Evolutionary conservation across 306 rosid genomes (phyloP).

Genomic region (Morella rubra): DNA sequence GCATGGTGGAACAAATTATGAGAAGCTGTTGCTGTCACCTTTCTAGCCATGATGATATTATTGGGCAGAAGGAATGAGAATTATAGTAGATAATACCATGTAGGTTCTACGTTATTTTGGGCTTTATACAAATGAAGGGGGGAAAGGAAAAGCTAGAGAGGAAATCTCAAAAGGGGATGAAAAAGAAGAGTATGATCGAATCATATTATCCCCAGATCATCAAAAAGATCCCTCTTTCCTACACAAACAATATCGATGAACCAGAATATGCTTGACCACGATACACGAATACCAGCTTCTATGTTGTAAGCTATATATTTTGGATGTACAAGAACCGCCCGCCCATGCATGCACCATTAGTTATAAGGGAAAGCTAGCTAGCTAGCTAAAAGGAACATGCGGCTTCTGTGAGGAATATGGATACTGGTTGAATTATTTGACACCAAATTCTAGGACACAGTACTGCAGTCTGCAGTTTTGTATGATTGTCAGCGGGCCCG

Average conservation of each 20-base stretch:
- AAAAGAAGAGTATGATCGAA: slow-evolving; percentile 11
- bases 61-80: not conserved
- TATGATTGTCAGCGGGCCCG: no score
- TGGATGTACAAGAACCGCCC: not conserved
- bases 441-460: no score
- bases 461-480: no score
- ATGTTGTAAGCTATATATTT: not conserved
- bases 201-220: slow-evolving; percentile 7
- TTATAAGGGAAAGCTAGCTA: not conserved
- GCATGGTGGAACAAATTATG: not conserved
- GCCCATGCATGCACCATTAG: not conserved
- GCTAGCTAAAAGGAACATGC: no score
- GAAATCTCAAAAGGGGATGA: slow-evolving; percentile 3
- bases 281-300: not conserved
- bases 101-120: not conserved
- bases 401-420: no score
- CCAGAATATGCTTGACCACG: not conserved
- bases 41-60: no score
- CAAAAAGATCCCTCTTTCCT: not conserved
- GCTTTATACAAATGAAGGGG: not conserved
- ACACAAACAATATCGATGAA: not conserved
- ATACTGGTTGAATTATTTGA: no score
- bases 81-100: not conserved
- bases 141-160: not conserved
- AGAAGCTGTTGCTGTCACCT: not conserved